Base-by-base conservation (phyloP, 2,329 filamentous ascomycete genomes). In the Xylariaceae sp. region DNA sequence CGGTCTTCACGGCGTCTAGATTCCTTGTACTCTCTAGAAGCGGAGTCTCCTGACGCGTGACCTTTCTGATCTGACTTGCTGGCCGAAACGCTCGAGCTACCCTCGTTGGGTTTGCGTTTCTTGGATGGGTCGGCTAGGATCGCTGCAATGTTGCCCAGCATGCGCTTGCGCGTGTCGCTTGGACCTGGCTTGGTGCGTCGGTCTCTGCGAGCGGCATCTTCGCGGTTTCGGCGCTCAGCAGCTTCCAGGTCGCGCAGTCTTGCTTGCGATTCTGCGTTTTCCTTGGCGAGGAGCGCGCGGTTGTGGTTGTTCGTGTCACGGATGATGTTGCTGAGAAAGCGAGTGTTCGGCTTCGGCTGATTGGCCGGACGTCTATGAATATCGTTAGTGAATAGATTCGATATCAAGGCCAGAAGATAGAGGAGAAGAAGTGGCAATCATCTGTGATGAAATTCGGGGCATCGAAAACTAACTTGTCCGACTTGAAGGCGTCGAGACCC, bases 241-340 rank as follows among this genome's bases (percentile, higher is more conserved):
- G 72, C 74, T 58, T 83, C 81, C 49, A 92, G 75, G 57, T 80
- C 78, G 65, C 83, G 82, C 57, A 96, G 80, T 17, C 90, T 85
- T 3, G 85, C 85, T 62, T 82, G 81, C 0, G 91, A 86, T 65
- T 97, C 92, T 52, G 88, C 85, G 30, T 87, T 86, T 73, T 97
- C 93, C 69, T 88, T 95, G 0, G 89, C 90, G 15, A 91, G 83
- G 35, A 97, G 79, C 0, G 90, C 89, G 23, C 89, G 86, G 80
- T 99, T 99, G 75, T 99, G 93, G 56, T 76, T 88, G 67, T 95
- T 89, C 7, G 91, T 95, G 66, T 94, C 89, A 64, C 88, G 88
- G 62, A 99, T 90, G 58, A 97, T 89, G 68, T 94, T 88, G 59
- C 87, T 87, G 48, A 99, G 77, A 71, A 97, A 97, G 39, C 89